These are phyloP conservation scores for Xylaria palmicola DNA, from an alignment of 495 filamentous ascomycete genomes.

Conservation along the genomic window DNA sequence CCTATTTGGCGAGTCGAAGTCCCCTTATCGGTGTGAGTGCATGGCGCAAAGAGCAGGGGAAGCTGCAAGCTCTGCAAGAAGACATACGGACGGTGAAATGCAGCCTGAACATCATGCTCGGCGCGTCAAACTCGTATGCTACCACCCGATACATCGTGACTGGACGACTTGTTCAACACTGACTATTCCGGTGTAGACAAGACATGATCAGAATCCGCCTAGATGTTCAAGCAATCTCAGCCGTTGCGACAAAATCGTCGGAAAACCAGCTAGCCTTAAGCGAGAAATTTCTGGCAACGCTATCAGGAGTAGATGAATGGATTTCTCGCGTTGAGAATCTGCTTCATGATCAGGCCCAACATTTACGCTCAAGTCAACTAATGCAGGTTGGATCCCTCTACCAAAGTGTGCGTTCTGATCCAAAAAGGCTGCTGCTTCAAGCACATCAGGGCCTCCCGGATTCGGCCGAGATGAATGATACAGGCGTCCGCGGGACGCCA, in stretches of 20 bases:
- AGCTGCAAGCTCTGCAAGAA: constrained; percentile 21
- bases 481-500: not conserved
- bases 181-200: not conserved
- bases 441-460: not conserved
- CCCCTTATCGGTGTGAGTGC: not conserved
- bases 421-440: not conserved
- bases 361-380: not conserved
- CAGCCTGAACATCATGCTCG: constrained; percentile 28
- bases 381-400: not conserved
- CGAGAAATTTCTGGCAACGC: not conserved
- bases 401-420: not conserved
- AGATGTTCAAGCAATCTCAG: not conserved
- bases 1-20: not conserved
- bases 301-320: not conserved
- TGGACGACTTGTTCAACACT: not conserved
- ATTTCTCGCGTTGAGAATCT: not conserved
- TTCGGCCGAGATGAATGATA: not conserved
- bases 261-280: not conserved
- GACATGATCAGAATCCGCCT: not conserved
- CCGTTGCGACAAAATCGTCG: not conserved
- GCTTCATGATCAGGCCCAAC: not conserved
- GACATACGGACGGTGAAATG: constrained; percentile 25
- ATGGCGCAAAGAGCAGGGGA: constrained; percentile 22
- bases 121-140: constrained; percentile 26
- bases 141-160: not conserved